Evolutionary conservation across 2,329 filamentous ascomycete genomes (phyloP), one percentile per base, ranked within the genome.

Genomic region (Fusarium poae): DNA sequence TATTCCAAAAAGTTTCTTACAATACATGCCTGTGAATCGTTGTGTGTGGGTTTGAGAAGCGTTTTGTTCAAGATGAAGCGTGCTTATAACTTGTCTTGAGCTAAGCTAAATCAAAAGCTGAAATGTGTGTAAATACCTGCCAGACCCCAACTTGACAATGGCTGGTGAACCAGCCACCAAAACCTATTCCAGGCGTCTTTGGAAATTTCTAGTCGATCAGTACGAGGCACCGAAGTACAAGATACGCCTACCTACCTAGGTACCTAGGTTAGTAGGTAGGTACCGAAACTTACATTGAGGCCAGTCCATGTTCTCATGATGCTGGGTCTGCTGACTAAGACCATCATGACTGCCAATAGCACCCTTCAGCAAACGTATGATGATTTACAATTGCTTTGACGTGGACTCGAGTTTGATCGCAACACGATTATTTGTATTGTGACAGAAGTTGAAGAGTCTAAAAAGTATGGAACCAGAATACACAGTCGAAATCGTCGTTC

Each of bases 291-390:
- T 25, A 20, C 5, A 27, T 27, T 27, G 32, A 16, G 12, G 12
- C 40, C 29, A 18, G 21, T 20, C 27, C 21, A 11, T 29, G 39
- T 45, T 52, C 25, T 53, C 65, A 68, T 65, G 37, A 68, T 48
- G 34, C n/a, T 50, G 27, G 39, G 30, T 18, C 18, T 56, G 68
- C 68, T 71, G 56, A 71, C 68, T 71, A 69, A 71, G 64, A 32
- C 12, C 35, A 62, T 62, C 52, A 62, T 71, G 64, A 68, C 45
- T 50, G 48, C 57, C 48, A 54, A 68, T 53, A 61, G n/a, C 42
- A 49, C 30, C 37, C 56, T 20, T 34, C 25, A 46, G 40, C 35
- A 55, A 46, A 65, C 40, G 59, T 34, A 67, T 65, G 46, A 58
- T 68, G 20, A 45, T 53, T 51, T 44, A 4, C 35, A 21, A 11